Conservation (phyloP, 129 eudicot genomes). For the Centella asiatica region DNA sequence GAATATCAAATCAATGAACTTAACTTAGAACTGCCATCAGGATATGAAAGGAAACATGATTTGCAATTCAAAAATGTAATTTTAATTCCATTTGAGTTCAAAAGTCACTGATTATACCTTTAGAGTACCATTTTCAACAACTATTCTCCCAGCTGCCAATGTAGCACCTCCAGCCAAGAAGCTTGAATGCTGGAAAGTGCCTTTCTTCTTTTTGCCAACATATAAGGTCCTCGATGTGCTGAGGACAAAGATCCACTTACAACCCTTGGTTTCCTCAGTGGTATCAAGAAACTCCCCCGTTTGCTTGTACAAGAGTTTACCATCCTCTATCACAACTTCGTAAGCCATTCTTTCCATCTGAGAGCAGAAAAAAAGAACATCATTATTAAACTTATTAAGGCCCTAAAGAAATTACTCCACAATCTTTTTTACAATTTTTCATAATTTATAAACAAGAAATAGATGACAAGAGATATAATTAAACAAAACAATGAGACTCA, state of each 20-base stretch:
- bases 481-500: constrained; percentile 19
- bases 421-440: too few species aligned
- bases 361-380: constrained; percentile 1
- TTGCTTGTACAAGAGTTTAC: constrained; percentile 62
- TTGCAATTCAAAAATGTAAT: not conserved
- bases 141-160: constrained; percentile 85
- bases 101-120: constrained; percentile 37
- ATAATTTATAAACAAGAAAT: too few species aligned
- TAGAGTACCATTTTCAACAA: constrained; percentile 68
- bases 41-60: too few species aligned
- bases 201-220: constrained; percentile 82
- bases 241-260: constrained; percentile 94
- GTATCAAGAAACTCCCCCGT: constrained; percentile 57
- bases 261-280: constrained; percentile 38
- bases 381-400: not conserved
- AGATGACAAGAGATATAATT: not conserved
- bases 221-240: constrained; percentile 79
- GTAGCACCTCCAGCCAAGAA: constrained; percentile 98
- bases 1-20: not conserved
- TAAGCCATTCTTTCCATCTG: constrained; percentile 89
- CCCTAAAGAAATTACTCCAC: not conserved
- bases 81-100: not conserved
- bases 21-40: not conserved
- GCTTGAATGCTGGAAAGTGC: constrained; percentile 94
- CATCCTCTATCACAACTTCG: constrained; percentile 63